These are phyloP conservation scores for Theobroma cacao DNA, from an alignment of 345 rosid species.

Conservation along the genomic window DNA sequence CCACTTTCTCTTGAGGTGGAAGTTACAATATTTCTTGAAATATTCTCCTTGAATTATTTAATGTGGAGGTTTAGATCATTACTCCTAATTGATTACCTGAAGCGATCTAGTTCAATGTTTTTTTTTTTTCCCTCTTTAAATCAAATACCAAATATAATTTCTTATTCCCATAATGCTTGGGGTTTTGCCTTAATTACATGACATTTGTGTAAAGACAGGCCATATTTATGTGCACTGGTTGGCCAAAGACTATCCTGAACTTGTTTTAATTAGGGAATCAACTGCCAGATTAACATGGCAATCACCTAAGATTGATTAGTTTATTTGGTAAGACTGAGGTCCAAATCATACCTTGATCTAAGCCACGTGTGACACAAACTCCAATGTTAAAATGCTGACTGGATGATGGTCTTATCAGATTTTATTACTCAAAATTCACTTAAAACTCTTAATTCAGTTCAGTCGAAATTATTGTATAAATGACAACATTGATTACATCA, in stretches of 20 bases:
- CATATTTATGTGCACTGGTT: no score
- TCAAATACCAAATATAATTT: no score
- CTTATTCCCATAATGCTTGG: not conserved
- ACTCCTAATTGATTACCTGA: not conserved
- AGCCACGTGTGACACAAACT: constrained; percentile 7
- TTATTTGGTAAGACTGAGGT: not conserved
- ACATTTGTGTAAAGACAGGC: not conserved
- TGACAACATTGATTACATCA: not conserved
- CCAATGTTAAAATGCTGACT: not conserved
- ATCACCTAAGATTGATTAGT: not conserved
- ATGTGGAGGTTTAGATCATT: not conserved
- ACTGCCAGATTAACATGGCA: not conserved
- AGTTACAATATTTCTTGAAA: not conserved
- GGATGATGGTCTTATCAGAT: not conserved
- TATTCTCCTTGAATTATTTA: not conserved
- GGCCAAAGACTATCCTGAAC: not conserved
- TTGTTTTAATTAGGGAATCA: not conserved
- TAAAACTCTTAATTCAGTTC: no score
- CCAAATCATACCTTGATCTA: constrained; percentile 6
- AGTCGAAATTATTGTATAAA: not conserved
- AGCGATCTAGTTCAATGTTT: no score
- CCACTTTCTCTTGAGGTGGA: not conserved
- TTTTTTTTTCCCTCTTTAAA: no score
- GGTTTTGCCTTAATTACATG: not conserved
- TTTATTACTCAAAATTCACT: not conserved